These are phyloP conservation scores for Cadophora sp. DNA, from an alignment of 2,329 filamentous ascomycete species.

Conservation along the genomic window DNA sequence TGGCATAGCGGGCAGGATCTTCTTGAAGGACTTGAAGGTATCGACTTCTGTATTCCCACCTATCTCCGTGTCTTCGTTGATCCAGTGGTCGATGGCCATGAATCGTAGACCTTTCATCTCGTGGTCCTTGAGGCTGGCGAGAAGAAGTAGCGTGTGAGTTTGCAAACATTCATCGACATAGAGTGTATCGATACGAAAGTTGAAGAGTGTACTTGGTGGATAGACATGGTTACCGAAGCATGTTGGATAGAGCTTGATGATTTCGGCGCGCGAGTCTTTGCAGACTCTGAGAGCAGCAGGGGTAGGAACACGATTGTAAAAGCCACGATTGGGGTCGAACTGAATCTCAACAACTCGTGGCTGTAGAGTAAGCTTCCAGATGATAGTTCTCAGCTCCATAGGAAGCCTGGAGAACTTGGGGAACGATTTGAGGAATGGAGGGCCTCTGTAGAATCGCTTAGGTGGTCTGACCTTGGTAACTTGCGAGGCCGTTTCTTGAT, in stretches of 20 bases:
- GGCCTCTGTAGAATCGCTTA: background rate
- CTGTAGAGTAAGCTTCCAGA: constrained; percentile 31
- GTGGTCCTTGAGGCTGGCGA: constrained; percentile 11
- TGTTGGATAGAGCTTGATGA: constrained; percentile 21
- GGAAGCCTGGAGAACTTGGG: constrained; percentile 30
- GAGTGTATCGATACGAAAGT: constrained; percentile 34
- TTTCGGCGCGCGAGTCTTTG: constrained; percentile 28
- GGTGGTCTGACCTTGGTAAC: background rate
- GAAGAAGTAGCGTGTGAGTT: constrained; percentile 12
- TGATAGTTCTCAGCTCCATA: constrained; percentile 30
- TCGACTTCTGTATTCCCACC: background rate
- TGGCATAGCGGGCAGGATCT: constrained; percentile 7
- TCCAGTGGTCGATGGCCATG: constrained; percentile 20
- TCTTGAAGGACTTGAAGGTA: background rate
- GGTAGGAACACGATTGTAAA: constrained; percentile 16
- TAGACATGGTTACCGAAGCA: constrained; percentile 29
- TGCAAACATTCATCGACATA: constrained; percentile 22
- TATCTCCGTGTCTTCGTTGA: constrained; percentile 1
- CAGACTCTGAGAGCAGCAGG: constrained; percentile 27
- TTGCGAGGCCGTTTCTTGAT: background rate
- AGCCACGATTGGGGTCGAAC: constrained; percentile 15
- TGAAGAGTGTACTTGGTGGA: constrained; percentile 27
- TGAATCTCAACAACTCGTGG: constrained; percentile 26
- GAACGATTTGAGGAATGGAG: constrained; percentile 19
- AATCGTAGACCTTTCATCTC: constrained; percentile 24